A percentile compares a stretch with the other conserved stretches of the same genome.
Evolutionary conservation across 305 asterid genomes (phyloP).

Genomic region (Lippia alba): DNA sequence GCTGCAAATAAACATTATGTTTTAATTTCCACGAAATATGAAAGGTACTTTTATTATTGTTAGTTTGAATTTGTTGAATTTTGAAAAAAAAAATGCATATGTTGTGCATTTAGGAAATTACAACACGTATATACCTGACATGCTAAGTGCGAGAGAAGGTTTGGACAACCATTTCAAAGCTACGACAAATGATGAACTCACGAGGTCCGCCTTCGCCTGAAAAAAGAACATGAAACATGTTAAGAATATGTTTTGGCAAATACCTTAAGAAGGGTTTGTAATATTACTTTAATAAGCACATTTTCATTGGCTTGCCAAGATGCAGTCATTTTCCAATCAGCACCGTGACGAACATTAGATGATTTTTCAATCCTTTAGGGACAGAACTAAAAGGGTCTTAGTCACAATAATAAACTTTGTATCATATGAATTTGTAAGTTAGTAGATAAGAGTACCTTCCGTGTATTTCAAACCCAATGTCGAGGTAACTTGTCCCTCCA

Average conservation of each 20-base stretch:
- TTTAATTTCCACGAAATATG: background rate
- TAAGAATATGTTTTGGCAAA: slow-evolving; percentile 3
- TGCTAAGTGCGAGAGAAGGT: slow-evolving; percentile 80
- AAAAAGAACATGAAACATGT: slow-evolving; percentile 23
- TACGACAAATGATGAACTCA: slow-evolving; percentile 79
- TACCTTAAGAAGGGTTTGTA: slow-evolving; percentile 1
- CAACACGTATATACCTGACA: slow-evolving; percentile 63
- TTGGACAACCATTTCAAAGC: slow-evolving; percentile 98
- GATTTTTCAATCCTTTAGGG: slow-evolving; percentile 60
- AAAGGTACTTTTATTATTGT: too few relatives aligned
- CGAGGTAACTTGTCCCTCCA: slow-evolving; percentile 90
- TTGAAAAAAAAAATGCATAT: too few relatives aligned
- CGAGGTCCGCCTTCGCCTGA: slow-evolving; percentile 88
- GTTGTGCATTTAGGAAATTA: slow-evolving; percentile 1
- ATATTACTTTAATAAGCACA: slow-evolving; percentile 72
- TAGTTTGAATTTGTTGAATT: too few relatives aligned
- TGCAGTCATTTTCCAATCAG: slow-evolving; percentile 87
- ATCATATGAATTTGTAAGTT: slow-evolving; percentile 29
- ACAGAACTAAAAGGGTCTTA: slow-evolving; percentile 26
- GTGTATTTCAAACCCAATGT: slow-evolving; percentile 90
- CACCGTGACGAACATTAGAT: slow-evolving; percentile 68
- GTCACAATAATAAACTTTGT: background rate
- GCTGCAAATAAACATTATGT: slow-evolving; percentile 49
- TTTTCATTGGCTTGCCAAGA: slow-evolving; percentile 98
- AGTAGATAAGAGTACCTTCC: slow-evolving; percentile 57